phyloP scores from a whole-genome alignment of 305 asterid genomes.

The Striga hermonthica region DNA sequence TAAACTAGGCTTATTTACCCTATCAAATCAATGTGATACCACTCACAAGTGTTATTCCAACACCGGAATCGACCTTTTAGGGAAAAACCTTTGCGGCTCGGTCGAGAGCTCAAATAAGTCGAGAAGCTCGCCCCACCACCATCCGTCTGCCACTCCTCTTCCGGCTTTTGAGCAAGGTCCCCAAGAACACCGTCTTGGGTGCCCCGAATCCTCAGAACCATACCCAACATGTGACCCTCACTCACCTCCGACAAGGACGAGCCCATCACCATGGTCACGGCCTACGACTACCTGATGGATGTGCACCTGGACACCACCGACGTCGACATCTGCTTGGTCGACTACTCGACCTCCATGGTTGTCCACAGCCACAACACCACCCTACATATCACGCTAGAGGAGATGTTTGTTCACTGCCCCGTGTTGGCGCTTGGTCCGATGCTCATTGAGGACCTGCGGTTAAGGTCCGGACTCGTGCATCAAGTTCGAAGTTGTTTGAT shows the following conservation, averaged over 20 bases:
- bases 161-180: conserved; percentile 57
- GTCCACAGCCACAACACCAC: conserved; percentile 98
- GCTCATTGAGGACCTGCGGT: conserved; percentile 85
- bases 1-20: too few species aligned
- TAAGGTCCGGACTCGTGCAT: conserved; percentile 65
- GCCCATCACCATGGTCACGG: conserved; percentile 84
- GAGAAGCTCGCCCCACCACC: conserved; percentile 20
- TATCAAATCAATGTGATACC: too few species aligned
- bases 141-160: conserved; percentile 4
- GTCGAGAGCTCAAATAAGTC: background rate
- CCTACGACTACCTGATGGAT: conserved; percentile 87
- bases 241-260: conserved; percentile 64
- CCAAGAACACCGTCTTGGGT: conserved; percentile 78
- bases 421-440: conserved; percentile 85
- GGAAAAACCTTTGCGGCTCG: too few species aligned
- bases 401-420: conserved; percentile 91
- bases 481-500: conserved; percentile 46
- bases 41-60: too few species aligned
- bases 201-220: conserved; percentile 82
- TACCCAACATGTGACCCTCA: conserved; percentile 66
- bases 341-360: conserved; percentile 94
- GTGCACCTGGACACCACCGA: conserved; percentile 81
- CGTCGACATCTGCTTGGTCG: conserved; percentile 81
- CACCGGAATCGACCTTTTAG: too few species aligned
- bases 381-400: conserved; percentile 77